Evolutionary conservation across 768 basidiomycete genomes (phyloP), one percentile per base, ranked within the genome.

Genomic region (Imleria badia): DNA sequence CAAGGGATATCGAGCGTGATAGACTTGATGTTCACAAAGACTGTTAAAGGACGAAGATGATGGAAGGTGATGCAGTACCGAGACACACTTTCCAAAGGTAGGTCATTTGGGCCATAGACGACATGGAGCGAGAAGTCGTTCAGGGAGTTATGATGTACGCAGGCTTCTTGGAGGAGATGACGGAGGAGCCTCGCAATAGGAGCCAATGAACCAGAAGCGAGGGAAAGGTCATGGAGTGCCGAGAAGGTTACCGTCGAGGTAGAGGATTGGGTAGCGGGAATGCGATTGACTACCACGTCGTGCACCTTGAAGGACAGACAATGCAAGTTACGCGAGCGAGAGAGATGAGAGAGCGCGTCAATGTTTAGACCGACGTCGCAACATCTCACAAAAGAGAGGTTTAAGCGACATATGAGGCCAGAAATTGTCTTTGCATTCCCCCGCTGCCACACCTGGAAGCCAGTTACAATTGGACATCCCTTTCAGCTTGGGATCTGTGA

Each of bases 1-100:
- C 35, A 55, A 20, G 33, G 22, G 15, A 51, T 36, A 23, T 51
- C 15, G 31, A 63, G 39, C 7, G 6, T 22, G 17, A 62, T 36
- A 3, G 22, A 38, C 10, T 20, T 52, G 42, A 59, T 44, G 29
- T 62, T 59, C 7, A 1, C 20, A 13, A 59, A 62, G 35, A 12
- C 46, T 0, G 46, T 50, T 14, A 62, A 19, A 13, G 56, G 52
- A 8, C 17, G 31, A 29, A 61, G 40, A 6, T 13, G n/a, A 38
- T 41, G 19, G 4, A 54, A 58, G 11, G 43, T 55, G 31, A 55
- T 36, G 33, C 38, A 13, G 41, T 39, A 36, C 5, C 35, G 23
- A 1, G 36, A 6, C 2, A 14, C 29, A 12, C 33, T 33, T 14
- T 29, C 38, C 23, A 19, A 8, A 17, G 19, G 8, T 3, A 36